phyloP scores from a whole-genome alignment of 257 asterid genomes.

The Linderniella brevidens region DNA sequence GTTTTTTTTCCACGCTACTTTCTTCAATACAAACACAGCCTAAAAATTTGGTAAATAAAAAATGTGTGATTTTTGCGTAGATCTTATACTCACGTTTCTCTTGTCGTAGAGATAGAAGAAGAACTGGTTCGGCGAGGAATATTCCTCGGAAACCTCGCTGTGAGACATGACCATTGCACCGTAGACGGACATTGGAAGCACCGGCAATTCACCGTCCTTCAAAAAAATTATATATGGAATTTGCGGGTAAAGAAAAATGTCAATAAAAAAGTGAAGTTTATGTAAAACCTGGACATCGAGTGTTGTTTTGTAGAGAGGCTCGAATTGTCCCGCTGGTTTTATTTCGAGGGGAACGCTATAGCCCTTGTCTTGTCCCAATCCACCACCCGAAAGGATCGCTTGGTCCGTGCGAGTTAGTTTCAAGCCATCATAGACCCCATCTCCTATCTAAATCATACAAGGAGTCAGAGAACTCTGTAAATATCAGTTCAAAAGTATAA shows the following conservation, averaged over 20 bases:
- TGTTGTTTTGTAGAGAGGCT: conserved; percentile 81
- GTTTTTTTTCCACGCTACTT: too few relatives aligned
- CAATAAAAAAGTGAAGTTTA: background rate
- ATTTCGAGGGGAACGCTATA: conserved; percentile 74
- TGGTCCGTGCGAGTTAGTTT: conserved; percentile 64
- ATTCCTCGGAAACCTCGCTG: conserved; percentile 61
- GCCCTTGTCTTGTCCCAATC: conserved; percentile 40
- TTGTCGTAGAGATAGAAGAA: conserved; percentile 91
- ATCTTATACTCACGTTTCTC: conserved; percentile 55
- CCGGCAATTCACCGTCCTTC: conserved; percentile 94
- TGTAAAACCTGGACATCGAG: conserved; percentile 62
- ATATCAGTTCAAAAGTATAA: background rate
- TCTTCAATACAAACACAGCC: too few relatives aligned
- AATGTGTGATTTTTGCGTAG: conserved; percentile 4
- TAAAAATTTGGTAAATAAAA: too few relatives aligned
- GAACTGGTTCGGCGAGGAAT: conserved; percentile 89
- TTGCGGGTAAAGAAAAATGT: background rate
- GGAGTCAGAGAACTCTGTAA: conserved; percentile 1
- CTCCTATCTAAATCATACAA: conserved; percentile 43
- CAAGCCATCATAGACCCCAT: conserved; percentile 72
- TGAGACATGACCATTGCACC: conserved; percentile 97
- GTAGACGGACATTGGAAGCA: conserved; percentile 86
- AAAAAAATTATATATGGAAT: conserved; percentile 1
- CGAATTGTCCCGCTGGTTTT: conserved; percentile 89
- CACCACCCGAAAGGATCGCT: conserved; percentile 64